Base-by-base conservation (phyloP, 176 grass and related monocot species). In the Microstegium vimineum region DNA sequence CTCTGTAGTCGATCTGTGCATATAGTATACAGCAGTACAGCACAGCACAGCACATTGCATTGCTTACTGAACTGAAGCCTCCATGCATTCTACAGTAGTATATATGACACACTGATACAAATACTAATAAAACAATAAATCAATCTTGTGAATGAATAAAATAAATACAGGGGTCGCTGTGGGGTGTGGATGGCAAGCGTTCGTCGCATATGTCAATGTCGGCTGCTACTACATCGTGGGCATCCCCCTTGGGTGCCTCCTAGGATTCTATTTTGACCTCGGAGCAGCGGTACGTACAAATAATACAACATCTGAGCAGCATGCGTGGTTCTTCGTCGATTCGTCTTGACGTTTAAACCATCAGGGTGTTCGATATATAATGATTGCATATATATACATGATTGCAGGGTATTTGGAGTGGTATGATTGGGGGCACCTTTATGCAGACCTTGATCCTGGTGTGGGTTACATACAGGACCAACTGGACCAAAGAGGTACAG, bases 401-500 rank as follows among this genome's bases (percentile, higher is more conserved):
- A 36, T 6, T 83, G 40, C 69, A 97, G 94, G 91, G 94, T 59
- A 91, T 97, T 42, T 97, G 94, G 94, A 66, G 69, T 9, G 94
- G 94, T 28, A 92, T 97, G 91, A 85, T 97, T 26, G 91, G 91
- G 38, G 94, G 94, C 23, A 97, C 94, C 8, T 5, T 82, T 6
- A 92, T 97, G 82, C 94, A 97, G 47, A 94, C 89, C 2, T 4
- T 94, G n/a, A 97, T 97, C 18, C 82, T 97, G 4, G 22, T 91
- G 10, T 91, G 69, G 82, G 89, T 94, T 54, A 94, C 89, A 41
- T 82, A 82, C 38, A 84, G 89, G 79, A 91, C 91, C 30, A 88
- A 97, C 74, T 97, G 94, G 94, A 41, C 84, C 9, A 88, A 76
- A 62, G 94, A 97, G 94, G 91, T 97, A 90, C n/a, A n/a, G n/a